A percentile compares a stretch with the other conserved stretches of the same genome.
Evolutionary conservation across 2,329 filamentous ascomycete species (phyloP).

Genomic region (Metarhizium brunneum): DNA sequence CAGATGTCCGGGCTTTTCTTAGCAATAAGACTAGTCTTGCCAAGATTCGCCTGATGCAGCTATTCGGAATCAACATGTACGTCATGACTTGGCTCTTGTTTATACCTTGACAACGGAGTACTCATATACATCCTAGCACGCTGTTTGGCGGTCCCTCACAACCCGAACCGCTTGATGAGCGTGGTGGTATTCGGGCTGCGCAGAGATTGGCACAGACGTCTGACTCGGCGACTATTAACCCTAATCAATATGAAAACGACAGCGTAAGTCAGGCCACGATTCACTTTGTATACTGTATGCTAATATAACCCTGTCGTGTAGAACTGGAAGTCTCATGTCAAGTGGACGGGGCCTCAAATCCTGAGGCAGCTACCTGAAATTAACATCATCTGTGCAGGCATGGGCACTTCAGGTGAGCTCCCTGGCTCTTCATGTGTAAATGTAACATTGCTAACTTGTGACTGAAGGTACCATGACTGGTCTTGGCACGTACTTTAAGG

Average conservation of each 20-base stretch:
- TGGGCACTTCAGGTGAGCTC: constrained; percentile 36
- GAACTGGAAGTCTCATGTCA: constrained; percentile 46
- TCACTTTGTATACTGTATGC: neutral
- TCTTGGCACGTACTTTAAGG: constrained; percentile 40
- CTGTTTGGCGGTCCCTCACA: constrained; percentile 25
- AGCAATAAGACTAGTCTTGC: constrained; percentile 34
- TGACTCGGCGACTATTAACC: constrained; percentile 17
- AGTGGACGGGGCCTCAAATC: constrained; percentile 52
- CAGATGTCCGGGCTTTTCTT: constrained; percentile 32
- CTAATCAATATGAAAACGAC: constrained; percentile 25
- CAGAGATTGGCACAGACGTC: constrained; percentile 19
- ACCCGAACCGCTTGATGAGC: constrained; percentile 21
- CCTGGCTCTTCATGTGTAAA: neutral
- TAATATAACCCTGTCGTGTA: constrained; percentile 9
- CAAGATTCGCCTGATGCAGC: constrained; percentile 22
- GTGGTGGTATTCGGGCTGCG: constrained; percentile 19
- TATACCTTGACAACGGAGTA: neutral
- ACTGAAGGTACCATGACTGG: constrained; percentile 36
- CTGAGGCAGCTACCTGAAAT: constrained; percentile 46
- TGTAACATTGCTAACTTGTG: neutral
- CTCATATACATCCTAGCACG: constrained; percentile 15
- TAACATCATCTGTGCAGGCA: constrained; percentile 43
- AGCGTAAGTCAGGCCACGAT: constrained; percentile 12
- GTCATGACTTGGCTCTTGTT: neutral
- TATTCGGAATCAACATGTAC: constrained; percentile 25